phyloP scores from a whole-genome alignment of 768 basidiomycete genomes.

The Lactarius hengduanensis region DNA sequence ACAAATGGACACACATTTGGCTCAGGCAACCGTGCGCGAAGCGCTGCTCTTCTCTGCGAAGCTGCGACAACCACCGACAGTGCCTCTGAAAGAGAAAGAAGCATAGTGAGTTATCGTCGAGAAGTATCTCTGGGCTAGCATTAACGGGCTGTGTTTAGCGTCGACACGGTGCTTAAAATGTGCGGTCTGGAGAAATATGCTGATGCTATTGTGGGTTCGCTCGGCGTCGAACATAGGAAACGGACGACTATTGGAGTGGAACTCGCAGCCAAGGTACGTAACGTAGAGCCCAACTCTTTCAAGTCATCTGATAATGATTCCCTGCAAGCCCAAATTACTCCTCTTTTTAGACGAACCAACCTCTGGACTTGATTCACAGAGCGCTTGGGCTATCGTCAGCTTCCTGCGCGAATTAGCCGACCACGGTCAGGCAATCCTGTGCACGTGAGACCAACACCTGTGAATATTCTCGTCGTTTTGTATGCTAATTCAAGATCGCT shows the following conservation, averaged over 20 bases:
- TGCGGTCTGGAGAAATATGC: conserved; percentile 61
- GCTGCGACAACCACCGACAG: conserved; percentile 68
- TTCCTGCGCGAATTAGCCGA: conserved; percentile 77
- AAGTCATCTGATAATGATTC: neutral
- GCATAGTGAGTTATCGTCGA: conserved; percentile 55
- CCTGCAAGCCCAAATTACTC: conserved; percentile 61
- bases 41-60: conserved; percentile 78
- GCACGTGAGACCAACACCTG: conserved; percentile 55
- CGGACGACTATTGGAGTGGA: conserved; percentile 86
- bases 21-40: conserved; percentile 75
- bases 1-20: conserved; percentile 79
- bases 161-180: conserved; percentile 58
- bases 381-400: conserved; percentile 76
- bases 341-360: conserved; percentile 91
- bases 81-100: conserved; percentile 69
- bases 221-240: conserved; percentile 73
- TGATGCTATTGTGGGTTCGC: conserved; percentile 66
- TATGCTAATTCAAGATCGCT: neutral
- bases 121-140: neutral
- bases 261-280: conserved; percentile 65
- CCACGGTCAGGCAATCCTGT: conserved; percentile 85
- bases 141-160: conserved; percentile 34
- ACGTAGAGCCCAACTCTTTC: no score
- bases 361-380: conserved; percentile 80
- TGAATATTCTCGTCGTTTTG: neutral